phyloP scores from a whole-genome alignment of 78 protist species.

The Dictyostelium citrinum region DNA sequence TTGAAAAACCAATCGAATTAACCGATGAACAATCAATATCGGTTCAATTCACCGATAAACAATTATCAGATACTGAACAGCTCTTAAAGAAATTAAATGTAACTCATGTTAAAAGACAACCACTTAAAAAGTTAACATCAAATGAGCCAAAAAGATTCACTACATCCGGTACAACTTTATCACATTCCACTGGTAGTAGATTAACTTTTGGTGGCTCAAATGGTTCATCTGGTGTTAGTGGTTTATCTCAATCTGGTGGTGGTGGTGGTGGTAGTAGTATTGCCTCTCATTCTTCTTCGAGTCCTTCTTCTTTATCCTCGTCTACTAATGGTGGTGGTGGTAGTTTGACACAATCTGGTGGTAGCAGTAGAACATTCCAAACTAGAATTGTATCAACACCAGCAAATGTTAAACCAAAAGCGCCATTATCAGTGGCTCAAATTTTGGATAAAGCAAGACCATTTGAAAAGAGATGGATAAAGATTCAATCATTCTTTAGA shows the following conservation, averaged over 20 bases:
- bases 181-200: conserved; percentile 4
- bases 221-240: too few species aligned
- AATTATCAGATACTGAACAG: conserved; percentile 18
- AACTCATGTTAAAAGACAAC: conserved; percentile 33
- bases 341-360: background rate
- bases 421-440: conserved; percentile 16
- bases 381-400: background rate
- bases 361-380: background rate
- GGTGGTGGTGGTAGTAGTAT: background rate
- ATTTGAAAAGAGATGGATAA: conserved; percentile 55
- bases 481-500: conserved; percentile 45
- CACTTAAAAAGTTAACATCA: conserved; percentile 9
- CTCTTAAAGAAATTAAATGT: conserved; percentile 13
- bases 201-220: background rate
- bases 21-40: conserved; percentile 11
- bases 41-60: conserved; percentile 32
- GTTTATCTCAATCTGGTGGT: too few species aligned
- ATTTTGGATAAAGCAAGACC: conserved; percentile 44
- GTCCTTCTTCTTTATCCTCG: background rate
- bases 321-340: background rate
- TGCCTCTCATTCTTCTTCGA: background rate
- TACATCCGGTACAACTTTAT: background rate
- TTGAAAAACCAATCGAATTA: conserved; percentile 35
- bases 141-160: conserved; percentile 35
- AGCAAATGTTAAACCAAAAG: background rate